These are phyloP conservation scores for Danielia oregonensis DNA, from an alignment of 805 yeast species.

Conservation along the genomic window DNA sequence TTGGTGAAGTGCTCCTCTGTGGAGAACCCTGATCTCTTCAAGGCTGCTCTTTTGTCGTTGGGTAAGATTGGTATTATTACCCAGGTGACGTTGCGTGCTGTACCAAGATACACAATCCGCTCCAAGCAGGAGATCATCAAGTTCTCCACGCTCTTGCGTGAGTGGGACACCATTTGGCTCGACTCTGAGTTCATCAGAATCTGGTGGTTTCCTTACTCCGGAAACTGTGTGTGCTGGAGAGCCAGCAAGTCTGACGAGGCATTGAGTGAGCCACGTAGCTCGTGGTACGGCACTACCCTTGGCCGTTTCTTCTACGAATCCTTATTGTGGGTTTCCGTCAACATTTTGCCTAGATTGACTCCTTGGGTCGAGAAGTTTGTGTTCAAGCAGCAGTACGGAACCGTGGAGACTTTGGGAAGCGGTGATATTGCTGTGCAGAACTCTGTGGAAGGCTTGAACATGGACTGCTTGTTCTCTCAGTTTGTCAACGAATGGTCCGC, in stretches of 20 bases:
- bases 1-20: conserved; percentile 61
- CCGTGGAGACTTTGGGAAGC: conserved; percentile 59
- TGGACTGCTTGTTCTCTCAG: conserved; percentile 94
- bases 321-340: conserved; percentile 74
- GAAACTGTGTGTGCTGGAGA: conserved; percentile 85
- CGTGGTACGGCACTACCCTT: conserved; percentile 81
- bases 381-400: conserved; percentile 80
- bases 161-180: conserved; percentile 82
- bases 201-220: conserved; percentile 97
- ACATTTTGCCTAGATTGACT: conserved; percentile 68
- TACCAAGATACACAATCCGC: conserved; percentile 78
- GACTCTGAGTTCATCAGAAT: conserved; percentile 86
- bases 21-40: conserved; percentile 62
- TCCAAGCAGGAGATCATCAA: conserved; percentile 78
- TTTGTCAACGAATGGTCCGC: conserved; percentile 98
- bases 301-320: conserved; percentile 81
- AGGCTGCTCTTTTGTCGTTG: conserved; percentile 78
- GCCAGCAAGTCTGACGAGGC: conserved; percentile 73
- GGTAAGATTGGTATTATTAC: conserved; percentile 92
- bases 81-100: conserved; percentile 77
- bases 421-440: conserved; percentile 68
- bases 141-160: conserved; percentile 64
- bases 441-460: conserved; percentile 83
- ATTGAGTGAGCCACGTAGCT: conserved; percentile 57
- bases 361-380: conserved; percentile 84